These are phyloP conservation scores for Yamadazyma blattariae DNA, from an alignment of 1,139 yeast species.

Conservation along the genomic window DNA sequence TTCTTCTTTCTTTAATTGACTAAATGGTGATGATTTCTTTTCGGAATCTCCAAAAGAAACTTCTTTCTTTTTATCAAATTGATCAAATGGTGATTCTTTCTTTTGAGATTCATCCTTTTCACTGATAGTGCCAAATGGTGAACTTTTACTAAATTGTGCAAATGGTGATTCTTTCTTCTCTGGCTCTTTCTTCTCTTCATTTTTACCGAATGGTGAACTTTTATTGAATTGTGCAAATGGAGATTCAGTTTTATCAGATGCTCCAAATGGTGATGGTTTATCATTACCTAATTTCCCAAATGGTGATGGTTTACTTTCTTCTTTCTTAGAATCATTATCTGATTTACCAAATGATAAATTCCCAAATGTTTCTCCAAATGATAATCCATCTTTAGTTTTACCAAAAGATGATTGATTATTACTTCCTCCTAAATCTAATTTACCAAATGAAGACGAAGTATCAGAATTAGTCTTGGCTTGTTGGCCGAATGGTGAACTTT, in stretches of 20 bases:
- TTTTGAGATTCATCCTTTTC: background rate
- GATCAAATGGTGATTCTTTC: background rate
- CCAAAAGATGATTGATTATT: background rate
- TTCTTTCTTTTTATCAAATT: too few relatives aligned
- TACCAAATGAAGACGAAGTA: background rate
- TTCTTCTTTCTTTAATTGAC: too few relatives aligned
- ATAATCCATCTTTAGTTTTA: background rate
- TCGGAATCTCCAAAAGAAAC: background rate
- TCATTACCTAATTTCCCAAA: slow-evolving; percentile 3
- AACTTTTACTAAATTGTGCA: background rate
- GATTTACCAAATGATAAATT: too few relatives aligned
- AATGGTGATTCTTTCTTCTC: slow-evolving; percentile 6
- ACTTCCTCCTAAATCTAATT: too few relatives aligned
- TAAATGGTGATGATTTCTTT: background rate
- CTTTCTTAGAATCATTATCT: background rate
- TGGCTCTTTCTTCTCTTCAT: background rate
- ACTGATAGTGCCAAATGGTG: background rate
- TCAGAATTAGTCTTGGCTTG: background rate
- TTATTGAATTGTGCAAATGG: slow-evolving; percentile 2
- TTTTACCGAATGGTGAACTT: background rate
- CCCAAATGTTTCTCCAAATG: background rate
- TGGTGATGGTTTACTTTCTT: slow-evolving; percentile 6
- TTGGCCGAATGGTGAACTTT: background rate
- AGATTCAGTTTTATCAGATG: slow-evolving; percentile 3
- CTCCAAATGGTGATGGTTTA: slow-evolving; percentile 3